Base-by-base conservation (phyloP, 2,329 filamentous ascomycete genomes). In the Aspergillus unguis region DNA sequence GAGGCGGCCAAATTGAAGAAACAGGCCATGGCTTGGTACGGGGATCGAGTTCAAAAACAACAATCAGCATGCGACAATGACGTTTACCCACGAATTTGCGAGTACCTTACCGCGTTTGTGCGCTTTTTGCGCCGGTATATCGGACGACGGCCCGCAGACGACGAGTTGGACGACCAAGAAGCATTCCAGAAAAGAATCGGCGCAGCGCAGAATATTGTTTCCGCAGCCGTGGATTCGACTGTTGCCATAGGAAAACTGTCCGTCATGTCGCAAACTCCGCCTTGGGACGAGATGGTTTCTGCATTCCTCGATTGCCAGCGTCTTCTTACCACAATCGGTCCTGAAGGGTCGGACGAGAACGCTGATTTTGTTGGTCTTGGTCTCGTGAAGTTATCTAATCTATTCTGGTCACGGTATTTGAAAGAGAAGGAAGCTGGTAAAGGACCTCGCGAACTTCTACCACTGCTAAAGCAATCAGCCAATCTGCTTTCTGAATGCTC, bases 321-420 rank as follows among this genome's bases (percentile, higher is more conserved):
- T 4, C 59, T 75, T n/a, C 63, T 74, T 7, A 57, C 56, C 11
- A 63, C 54, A 7, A 58, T 74, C 7, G 61, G 66, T 31, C 35
- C 56, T 4, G 48, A 55, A 26, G 33, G 50, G 2, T 26, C 50
- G 1, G 63, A 66, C 11, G n/a, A 41, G 6, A 48, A 51, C 6
- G 53, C 48, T 5, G 61, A 69, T 26, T 62, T 51, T 23, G 59
- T 62, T 41, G 65, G 65, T 1, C 54, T 60, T 50, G 62, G 62
- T 8, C 60, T 72, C 49, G 66, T 74, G 11, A 73, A 71, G 28
- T 50, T 78, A 38, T 78, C 76, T 0, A 77, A 77, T 53, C 56
- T 75, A 4, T 76, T 73, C 54, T 79, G 76, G 76, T 72, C 71
- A 42, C 69, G 73, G 7, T 78, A 77, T 50, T 61, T 75, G 25